phyloP scores from a whole-genome alignment of 768 basidiomycete species.

The Panaeolus papilionaceus region DNA sequence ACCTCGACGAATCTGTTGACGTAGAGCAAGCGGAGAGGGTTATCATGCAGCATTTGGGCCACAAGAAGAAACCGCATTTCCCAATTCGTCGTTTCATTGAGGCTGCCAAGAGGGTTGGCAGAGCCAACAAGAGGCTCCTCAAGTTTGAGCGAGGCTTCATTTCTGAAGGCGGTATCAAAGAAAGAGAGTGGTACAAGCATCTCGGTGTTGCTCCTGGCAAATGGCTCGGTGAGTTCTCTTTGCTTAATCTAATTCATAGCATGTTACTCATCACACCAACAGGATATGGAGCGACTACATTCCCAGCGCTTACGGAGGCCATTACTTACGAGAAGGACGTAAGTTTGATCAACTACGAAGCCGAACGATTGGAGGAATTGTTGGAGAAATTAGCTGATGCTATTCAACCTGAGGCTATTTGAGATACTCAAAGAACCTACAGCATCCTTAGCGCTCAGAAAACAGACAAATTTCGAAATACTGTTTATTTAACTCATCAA shows the following conservation, averaged over 20 bases:
- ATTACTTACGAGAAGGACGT: constrained; percentile 71
- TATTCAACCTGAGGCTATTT: constrained; percentile 36
- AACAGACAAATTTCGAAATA: too few species aligned
- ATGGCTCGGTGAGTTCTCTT: constrained; percentile 67
- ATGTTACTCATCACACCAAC: background rate
- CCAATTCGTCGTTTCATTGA: constrained; percentile 54
- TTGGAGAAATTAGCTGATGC: constrained; percentile 57
- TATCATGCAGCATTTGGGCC: constrained; percentile 25
- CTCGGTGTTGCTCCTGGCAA: constrained; percentile 88
- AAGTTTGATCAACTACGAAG: constrained; percentile 66
- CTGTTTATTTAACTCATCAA: too few species aligned
- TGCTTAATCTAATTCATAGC: background rate
- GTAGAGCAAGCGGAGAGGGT: constrained; percentile 63
- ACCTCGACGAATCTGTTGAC: constrained; percentile 32
- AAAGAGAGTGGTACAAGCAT: constrained; percentile 87
- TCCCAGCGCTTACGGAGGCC: constrained; percentile 82
- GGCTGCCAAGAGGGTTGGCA: constrained; percentile 63
- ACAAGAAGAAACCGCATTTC: constrained; percentile 23
- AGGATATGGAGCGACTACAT: constrained; percentile 87
- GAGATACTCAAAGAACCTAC: background rate
- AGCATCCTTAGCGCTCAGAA: too few species aligned
- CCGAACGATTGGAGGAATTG: constrained; percentile 56
- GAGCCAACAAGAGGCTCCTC: constrained; percentile 69
- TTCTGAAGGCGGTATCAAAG: constrained; percentile 75
- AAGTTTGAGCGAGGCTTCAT: constrained; percentile 85